Conservation (phyloP, 176 grass and related monocot genomes). For the Thalia dealbata region DNA sequence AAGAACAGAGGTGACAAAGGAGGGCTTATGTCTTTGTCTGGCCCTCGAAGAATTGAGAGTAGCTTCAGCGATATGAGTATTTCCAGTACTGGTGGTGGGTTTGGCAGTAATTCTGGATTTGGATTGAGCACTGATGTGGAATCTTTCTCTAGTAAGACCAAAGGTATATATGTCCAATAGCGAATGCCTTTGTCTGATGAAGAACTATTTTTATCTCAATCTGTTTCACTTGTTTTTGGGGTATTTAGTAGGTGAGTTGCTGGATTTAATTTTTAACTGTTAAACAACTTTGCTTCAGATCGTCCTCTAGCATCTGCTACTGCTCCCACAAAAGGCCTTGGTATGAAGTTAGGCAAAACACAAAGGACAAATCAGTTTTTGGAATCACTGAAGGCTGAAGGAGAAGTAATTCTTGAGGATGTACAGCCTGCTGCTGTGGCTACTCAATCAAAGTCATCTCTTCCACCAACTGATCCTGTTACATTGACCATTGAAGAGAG, state of each 20-base stretch:
- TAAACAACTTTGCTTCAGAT: slow-evolving; percentile 10
- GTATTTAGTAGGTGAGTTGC: too few species aligned
- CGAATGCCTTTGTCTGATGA: too few species aligned
- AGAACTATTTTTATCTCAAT: too few species aligned
- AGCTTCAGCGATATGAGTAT: slow-evolving; percentile 55
- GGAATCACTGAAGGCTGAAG: slow-evolving; percentile 43
- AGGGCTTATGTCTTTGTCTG: slow-evolving; percentile 63
- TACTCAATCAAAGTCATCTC: slow-evolving; percentile 29
- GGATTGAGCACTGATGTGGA: slow-evolving; percentile 50
- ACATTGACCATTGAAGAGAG: slow-evolving; percentile 77
- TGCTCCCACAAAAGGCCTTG: slow-evolving; percentile 61
- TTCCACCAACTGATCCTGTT: slow-evolving; percentile 52
- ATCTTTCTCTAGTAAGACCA: slow-evolving; percentile 51
- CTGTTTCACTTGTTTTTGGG: too few species aligned
- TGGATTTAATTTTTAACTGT: too few species aligned
- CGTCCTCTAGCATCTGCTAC: slow-evolving; percentile 41
- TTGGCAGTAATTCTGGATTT: slow-evolving; percentile 46
- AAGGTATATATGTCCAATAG: slow-evolving; percentile 30
- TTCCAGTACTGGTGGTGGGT: slow-evolving; percentile 42
- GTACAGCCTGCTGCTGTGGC: neutral
- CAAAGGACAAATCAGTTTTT: slow-evolving; percentile 82
- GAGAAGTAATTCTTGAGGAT: too few species aligned
- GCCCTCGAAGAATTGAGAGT: slow-evolving; percentile 49
- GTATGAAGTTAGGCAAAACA: slow-evolving; percentile 77
- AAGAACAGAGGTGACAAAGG: slow-evolving; percentile 78